phyloP scores from a whole-genome alignment of 495 filamentous ascomycete genomes.

The Penicillium alfredii region DNA sequence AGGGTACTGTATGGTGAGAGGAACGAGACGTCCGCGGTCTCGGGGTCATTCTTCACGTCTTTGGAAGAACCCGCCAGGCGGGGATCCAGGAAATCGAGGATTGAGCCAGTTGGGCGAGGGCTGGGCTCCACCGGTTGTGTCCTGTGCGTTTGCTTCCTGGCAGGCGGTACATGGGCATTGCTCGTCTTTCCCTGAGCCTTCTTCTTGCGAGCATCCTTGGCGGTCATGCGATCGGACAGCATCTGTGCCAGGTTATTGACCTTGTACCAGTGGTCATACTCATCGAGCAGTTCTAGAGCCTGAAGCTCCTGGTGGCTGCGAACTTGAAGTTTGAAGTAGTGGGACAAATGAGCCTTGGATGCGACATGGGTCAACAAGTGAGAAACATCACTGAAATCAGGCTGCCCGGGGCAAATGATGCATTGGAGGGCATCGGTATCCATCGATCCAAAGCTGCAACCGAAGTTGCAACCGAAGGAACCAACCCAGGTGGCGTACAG shows the following conservation, averaged over 20 bases:
- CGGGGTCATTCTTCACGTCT: background rate
- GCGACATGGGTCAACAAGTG: constrained; percentile 83
- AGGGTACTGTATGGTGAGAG: constrained; percentile 1
- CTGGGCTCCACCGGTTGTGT: constrained; percentile 1
- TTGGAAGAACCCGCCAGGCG: constrained; percentile 23
- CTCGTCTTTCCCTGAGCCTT: constrained; percentile 14
- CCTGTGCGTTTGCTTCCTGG: constrained; percentile 1
- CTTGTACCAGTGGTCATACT: constrained; percentile 67
- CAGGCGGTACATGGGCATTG: background rate
- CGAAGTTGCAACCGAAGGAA: constrained; percentile 2
- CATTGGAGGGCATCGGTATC: constrained; percentile 61
- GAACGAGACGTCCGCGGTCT: constrained; percentile 1
- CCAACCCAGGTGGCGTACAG: constrained; percentile 9
- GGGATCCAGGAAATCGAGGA: constrained; percentile 32
- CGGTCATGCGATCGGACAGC: constrained; percentile 62
- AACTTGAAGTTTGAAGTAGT: constrained; percentile 67
- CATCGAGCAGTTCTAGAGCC: constrained; percentile 44
- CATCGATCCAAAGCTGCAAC: constrained; percentile 27
- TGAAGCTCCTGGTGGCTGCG: constrained; percentile 50
- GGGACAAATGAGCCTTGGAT: constrained; percentile 76
- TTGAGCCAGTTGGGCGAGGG: background rate
- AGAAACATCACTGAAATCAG: constrained; percentile 78
- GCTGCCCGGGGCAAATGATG: constrained; percentile 70
- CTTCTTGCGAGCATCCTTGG: constrained; percentile 61
- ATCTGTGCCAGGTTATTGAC: constrained; percentile 56